phyloP scores from a whole-genome alignment of 305 asterid species.

The Lippia alba region DNA sequence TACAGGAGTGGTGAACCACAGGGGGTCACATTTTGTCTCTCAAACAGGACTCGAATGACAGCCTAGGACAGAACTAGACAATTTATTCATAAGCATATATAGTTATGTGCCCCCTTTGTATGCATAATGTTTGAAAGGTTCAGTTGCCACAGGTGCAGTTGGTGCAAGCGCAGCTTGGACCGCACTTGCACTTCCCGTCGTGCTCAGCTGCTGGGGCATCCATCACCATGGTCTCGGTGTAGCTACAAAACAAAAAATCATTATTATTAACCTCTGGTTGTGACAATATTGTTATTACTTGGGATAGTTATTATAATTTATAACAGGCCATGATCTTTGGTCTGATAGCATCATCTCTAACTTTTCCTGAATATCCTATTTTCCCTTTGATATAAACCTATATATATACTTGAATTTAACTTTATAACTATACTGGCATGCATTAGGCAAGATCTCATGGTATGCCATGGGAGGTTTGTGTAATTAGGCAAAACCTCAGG shows the following conservation, averaged over 20 bases:
- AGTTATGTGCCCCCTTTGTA: constrained; percentile 7
- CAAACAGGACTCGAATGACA: constrained; percentile 1
- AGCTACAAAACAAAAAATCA: constrained; percentile 43
- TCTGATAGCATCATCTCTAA: too few relatives aligned
- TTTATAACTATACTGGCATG: too few relatives aligned
- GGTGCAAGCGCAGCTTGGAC: constrained; percentile 62
- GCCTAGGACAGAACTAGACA: constrained; percentile 15
- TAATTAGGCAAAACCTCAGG: too few relatives aligned
- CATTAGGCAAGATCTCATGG: too few relatives aligned
- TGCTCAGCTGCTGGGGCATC: constrained; percentile 40
- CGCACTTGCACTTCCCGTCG: constrained; percentile 75
- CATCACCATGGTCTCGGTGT: constrained; percentile 49
- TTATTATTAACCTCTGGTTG: too few relatives aligned
- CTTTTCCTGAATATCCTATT: too few relatives aligned
- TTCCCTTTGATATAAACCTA: too few relatives aligned
- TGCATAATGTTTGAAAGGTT: constrained; percentile 10
- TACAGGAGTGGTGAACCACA: constrained; percentile 13
- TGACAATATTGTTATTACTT: too few relatives aligned
- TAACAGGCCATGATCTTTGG: too few relatives aligned
- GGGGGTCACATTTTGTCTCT: constrained; percentile 6
- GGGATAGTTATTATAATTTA: too few relatives aligned
- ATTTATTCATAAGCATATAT: constrained; percentile 17
- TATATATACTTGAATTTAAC: too few relatives aligned
- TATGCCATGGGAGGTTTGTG: too few relatives aligned
- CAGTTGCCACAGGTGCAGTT: constrained; percentile 64